Base-by-base conservation (phyloP, 306 rosid genomes). In the Notholithocarpus densiflorus region DNA sequence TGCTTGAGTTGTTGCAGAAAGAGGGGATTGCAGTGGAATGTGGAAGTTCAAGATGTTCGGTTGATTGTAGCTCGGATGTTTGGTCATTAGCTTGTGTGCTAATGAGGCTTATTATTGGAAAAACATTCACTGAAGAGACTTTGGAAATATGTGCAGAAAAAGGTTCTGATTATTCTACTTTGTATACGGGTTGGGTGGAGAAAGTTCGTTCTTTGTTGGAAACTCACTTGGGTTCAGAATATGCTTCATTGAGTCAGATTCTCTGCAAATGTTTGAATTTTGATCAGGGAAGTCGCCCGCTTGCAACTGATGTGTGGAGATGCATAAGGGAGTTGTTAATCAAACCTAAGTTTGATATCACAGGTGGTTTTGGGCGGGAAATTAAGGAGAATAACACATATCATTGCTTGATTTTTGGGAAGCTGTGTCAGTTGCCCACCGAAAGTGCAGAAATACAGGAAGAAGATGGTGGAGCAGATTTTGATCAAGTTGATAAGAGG, bases 1-100 rank as follows among this genome's bases (percentile, higher is more conserved):
- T 88, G 86, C 66, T 79, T 62, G 89, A 84, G 81, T 89, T 90
- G 70, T 29, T 87, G 87, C 82, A 66, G 75, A 87, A 76, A 77
- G 85, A 83, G 76, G 83, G 71, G 18, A 3, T 73, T 72, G 75
- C 17, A n/a, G 71, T 56, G 5, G 89, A 88, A 78, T 66, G 80
- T 83, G 89, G 68, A 73, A 55, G 71, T 27, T 51, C 82, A 2
- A 75, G 80, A 52, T 66, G 83, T 85, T 76, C 82, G 4, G 57
- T 86, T n/a, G 90, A 90, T 60, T 78, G 29, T 84, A 76, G 90
- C 78, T 86, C 95, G 2, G 97, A 94, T 86, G 86, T 88, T 56
- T 94, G 97, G 97, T 87, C 95, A 61, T 79, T 89, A 79, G 94
- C 87, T 76, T 89, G 90, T 82, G 84, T 89, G 23, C 75, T 94